phyloP scores from a whole-genome alignment of 108 stramenopile species.

The Skeletonema tropicum region DNA sequence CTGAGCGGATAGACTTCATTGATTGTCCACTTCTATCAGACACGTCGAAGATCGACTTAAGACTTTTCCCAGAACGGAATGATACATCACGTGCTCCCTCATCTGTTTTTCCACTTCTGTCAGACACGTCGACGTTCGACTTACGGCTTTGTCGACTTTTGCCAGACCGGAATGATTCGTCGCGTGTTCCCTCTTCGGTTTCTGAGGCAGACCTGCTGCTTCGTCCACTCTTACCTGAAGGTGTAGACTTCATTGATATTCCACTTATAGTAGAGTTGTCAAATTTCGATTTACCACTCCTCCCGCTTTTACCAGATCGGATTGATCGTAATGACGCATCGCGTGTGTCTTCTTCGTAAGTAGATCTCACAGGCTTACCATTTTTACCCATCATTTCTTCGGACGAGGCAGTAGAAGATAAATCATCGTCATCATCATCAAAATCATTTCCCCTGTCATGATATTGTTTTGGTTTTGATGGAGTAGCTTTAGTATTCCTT shows the following conservation, averaged over 20 bases:
- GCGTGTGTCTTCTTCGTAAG: background rate
- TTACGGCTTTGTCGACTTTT: background rate
- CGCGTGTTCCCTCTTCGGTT: too few species aligned
- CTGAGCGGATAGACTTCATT: background rate
- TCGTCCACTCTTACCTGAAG: background rate
- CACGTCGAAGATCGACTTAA: too few species aligned
- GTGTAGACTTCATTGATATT: background rate
- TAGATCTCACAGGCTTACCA: background rate
- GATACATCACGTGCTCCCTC: too few species aligned
- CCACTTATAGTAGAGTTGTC: background rate
- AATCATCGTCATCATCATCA: background rate
- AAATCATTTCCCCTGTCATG: background rate
- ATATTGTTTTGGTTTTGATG: background rate
- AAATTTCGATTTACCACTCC: background rate
- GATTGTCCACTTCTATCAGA: background rate
- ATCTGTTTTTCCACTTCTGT: background rate
- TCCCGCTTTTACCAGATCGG: background rate
- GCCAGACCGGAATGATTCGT: too few species aligned
- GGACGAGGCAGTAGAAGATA: background rate
- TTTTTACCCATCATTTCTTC: background rate
- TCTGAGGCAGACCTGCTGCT: background rate
- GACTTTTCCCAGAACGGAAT: too few species aligned
- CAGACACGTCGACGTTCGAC: background rate
- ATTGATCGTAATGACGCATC: background rate
- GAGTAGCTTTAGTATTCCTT: background rate